Conservation (phyloP, 106 monocot species). For the Narthecium ossifragum region DNA sequence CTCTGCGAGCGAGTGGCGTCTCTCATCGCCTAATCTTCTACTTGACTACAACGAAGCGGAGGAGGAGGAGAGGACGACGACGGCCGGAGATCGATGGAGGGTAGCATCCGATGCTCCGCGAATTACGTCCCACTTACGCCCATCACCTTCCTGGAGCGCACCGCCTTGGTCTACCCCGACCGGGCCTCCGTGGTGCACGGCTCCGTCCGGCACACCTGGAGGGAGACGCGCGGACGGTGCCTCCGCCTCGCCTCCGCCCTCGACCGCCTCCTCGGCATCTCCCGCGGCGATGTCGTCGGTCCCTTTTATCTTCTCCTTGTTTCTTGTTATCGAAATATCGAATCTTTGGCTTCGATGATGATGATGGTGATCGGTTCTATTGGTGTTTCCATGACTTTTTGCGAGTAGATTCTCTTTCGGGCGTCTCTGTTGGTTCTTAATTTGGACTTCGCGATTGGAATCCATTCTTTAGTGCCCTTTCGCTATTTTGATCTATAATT, state of each 20-base stretch:
- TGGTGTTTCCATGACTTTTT: too few species aligned
- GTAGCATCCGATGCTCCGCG: slow-evolving; percentile 27
- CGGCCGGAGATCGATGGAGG: slow-evolving; percentile 38
- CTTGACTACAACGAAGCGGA: too few species aligned
- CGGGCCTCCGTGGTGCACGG: slow-evolving; percentile 27
- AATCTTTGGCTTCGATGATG: neutral
- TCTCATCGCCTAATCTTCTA: too few species aligned
- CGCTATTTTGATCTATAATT: neutral
- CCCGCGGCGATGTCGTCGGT: slow-evolving; percentile 31
- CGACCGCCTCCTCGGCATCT: slow-evolving; percentile 19
- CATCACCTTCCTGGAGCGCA: slow-evolving; percentile 44
- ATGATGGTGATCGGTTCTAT: too few species aligned
- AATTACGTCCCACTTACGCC: slow-evolving; percentile 42
- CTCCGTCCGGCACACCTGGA: slow-evolving; percentile 24
- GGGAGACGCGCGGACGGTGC: slow-evolving; percentile 37
- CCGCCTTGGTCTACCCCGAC: slow-evolving; percentile 29
- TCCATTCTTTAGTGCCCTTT: neutral
- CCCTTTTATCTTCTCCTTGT: neutral
- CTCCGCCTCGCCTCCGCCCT: slow-evolving; percentile 39
- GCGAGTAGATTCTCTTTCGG: too few species aligned
- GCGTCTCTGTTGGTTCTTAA: neutral
- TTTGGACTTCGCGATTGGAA: neutral
- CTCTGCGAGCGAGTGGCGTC: too few species aligned
- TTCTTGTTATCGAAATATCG: neutral
- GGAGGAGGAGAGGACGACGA: too few species aligned